Conservation (phyloP, 1,284 basidiomycete genomes). For the Erythrobasidium hasegawianum region DNA sequence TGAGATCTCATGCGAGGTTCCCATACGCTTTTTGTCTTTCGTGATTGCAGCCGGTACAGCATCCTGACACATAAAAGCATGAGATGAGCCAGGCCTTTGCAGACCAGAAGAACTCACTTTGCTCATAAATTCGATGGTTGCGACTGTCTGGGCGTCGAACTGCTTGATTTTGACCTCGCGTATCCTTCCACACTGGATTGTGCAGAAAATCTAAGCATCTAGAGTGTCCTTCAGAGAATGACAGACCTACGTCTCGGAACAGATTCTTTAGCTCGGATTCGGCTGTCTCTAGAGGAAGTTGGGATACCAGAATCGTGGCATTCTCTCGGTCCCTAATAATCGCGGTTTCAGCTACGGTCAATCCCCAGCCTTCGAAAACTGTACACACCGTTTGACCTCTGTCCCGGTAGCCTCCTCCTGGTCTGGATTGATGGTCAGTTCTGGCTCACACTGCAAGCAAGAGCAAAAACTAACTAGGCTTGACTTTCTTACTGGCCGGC, state of each 20-base stretch:
- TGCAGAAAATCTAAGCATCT: not conserved
- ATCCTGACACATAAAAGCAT: conserved; percentile 55
- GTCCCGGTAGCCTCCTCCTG: not conserved
- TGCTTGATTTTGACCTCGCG: conserved; percentile 71
- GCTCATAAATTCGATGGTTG: conserved; percentile 73
- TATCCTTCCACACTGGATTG: conserved; percentile 68
- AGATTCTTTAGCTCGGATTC: conserved; percentile 66
- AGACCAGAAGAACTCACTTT: conserved; percentile 54
- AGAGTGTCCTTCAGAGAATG: no score
- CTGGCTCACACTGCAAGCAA: not conserved
- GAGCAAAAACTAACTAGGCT: not conserved
- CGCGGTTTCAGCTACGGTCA: not conserved
- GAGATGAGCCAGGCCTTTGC: not conserved
- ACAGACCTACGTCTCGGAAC: conserved; percentile 83
- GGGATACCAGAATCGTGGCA: conserved; percentile 79
- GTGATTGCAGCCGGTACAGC: conserved; percentile 78
- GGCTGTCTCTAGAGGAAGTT: conserved; percentile 59
- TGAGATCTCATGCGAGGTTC: conserved; percentile 60
- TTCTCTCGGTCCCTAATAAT: conserved; percentile 83
- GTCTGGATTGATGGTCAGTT: not conserved
- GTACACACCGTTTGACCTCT: not conserved
- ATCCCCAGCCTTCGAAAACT: not conserved
- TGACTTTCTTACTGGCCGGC: not conserved
- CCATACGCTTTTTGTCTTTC: conserved; percentile 82
- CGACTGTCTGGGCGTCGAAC: conserved; percentile 57